Conservation (phyloP, 352 stramenopile genomes). For the Phytophthora niederhauseri region DNA sequence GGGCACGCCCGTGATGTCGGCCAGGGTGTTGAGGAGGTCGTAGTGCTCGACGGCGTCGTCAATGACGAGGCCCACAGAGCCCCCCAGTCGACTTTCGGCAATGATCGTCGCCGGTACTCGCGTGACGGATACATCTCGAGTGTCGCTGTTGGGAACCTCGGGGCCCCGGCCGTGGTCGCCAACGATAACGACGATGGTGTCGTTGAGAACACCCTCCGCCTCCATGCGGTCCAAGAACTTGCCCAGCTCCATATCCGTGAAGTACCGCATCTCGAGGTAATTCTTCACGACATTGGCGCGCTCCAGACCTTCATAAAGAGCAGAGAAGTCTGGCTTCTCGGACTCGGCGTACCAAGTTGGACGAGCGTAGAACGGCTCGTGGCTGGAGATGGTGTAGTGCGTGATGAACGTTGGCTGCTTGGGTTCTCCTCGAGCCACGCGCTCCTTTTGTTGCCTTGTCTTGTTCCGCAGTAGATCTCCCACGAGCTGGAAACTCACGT, state of each 20-base stretch:
- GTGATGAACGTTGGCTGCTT: conserved; percentile 1
- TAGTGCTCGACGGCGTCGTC: conserved; percentile 5
- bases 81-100: not conserved
- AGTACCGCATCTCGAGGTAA: conserved; percentile 4
- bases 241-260: conserved; percentile 1
- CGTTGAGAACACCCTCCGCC: not conserved
- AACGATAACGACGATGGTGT: conserved; percentile 2
- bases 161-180: not conserved
- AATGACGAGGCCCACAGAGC: not conserved
- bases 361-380: not conserved
- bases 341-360: conserved; percentile 1
- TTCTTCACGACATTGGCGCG: not conserved
- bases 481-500: conserved; percentile 2
- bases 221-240: conserved; percentile 3
- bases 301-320: not conserved
- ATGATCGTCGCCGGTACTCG: not conserved
- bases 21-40: conserved; percentile 1
- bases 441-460: not conserved
- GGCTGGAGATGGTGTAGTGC: not conserved
- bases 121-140: not conserved
- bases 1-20: not conserved
- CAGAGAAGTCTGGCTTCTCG: conserved; percentile 1
- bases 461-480: conserved; percentile 1
- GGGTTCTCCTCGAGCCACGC: not conserved
- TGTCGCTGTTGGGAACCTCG: not conserved